Base-by-base conservation (phyloP, 129 eudicot species). In the Pseudognaphalium luteoalbum region DNA sequence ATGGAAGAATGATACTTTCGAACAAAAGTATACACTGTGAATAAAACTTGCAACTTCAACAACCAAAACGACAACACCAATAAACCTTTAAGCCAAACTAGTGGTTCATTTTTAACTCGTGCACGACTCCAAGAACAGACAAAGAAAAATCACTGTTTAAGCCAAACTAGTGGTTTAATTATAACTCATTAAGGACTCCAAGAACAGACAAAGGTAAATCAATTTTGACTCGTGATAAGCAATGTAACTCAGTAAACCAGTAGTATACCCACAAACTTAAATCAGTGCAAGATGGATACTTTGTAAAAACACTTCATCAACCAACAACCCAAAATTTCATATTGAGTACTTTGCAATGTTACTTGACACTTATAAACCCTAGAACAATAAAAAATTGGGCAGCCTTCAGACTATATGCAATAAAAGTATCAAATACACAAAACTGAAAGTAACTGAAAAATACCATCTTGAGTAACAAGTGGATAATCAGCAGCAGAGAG, bases 391-490 rank as follows among this genome's bases (percentile, higher is more conserved):
- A 59, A 41, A 41, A 9, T 41, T 41, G 47, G 10, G 47, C 47
- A 41, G 47, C 47, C 9, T 39, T 41, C 47, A 41, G 47, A 41
- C 11, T 19, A 57, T 19, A 57, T 20, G 28, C 25, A n/a, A 19
- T 19, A 20, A 57, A 57, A 54, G 0, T 7, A 54, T 54, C 1
- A 52, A 57, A 19, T 5, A n/a, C 21, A 5, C 33, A 30, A 42
- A 64, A 35, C 6, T 7, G 9, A 25, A 25, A 25, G 12, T 0
- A 22, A 29, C 34, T 4, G 29, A 74, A 28, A 63, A 51, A 44
- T 85, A 94, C 98, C 98, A 83, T 94, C 98, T 87, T 94, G 98
- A 42, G 97, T 88, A 57, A 94, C 89, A 70, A 94, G 98, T 5
- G 98, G 98, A 70, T 94, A 94, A 86, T 94, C 96, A 70, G 72